Conservation (phyloP, 78 protist species). For the Parvularia atlantis region DNA sequence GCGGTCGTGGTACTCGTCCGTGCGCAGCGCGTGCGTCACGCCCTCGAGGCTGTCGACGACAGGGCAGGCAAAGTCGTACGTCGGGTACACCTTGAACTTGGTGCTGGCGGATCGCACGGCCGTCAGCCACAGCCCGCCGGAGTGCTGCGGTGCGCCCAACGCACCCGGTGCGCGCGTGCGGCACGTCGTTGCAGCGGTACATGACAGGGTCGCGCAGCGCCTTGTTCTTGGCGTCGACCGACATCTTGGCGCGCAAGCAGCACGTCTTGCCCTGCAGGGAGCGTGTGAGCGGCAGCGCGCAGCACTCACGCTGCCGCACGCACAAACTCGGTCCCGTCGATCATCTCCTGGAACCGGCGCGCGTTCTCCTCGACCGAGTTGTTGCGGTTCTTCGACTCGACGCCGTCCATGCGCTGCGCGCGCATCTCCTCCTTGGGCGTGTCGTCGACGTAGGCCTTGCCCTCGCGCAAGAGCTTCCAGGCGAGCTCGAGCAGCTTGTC, state of each 20-base stretch:
- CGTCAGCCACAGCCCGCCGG: too few relatives aligned
- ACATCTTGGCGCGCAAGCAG: slow-evolving; percentile 86
- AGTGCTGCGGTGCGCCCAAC: too few relatives aligned
- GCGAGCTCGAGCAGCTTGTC: slow-evolving; percentile 28
- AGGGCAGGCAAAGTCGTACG: slow-evolving; percentile 97
- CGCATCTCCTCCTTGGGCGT: slow-evolving; percentile 55
- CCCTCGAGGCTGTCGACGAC: slow-evolving; percentile 91
- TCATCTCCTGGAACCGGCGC: slow-evolving; percentile 76
- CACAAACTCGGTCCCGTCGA: slow-evolving; percentile 38
- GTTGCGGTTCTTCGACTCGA: slow-evolving; percentile 26
- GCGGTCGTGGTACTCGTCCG: slow-evolving; percentile 92
- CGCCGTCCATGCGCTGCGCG: slow-evolving; percentile 36
- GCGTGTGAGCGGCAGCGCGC: neutral
- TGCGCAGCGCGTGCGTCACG: slow-evolving; percentile 90
- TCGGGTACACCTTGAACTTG: slow-evolving; percentile 89
- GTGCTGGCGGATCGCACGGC: too few relatives aligned
- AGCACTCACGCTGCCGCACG: neutral
- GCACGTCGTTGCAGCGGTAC: slow-evolving; percentile 61
- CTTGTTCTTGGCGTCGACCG: slow-evolving; percentile 40
- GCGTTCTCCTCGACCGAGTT: slow-evolving; percentile 77
- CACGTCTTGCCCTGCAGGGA: slow-evolving; percentile 60
- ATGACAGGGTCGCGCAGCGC: slow-evolving; percentile 92
- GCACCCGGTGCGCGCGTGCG: slow-evolving; percentile 59
- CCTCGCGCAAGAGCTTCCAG: slow-evolving; percentile 49
- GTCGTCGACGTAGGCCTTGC: slow-evolving; percentile 66